phyloP scores from a whole-genome alignment of 2,329 filamentous ascomycete genomes.

The Seiridium cupressi region DNA sequence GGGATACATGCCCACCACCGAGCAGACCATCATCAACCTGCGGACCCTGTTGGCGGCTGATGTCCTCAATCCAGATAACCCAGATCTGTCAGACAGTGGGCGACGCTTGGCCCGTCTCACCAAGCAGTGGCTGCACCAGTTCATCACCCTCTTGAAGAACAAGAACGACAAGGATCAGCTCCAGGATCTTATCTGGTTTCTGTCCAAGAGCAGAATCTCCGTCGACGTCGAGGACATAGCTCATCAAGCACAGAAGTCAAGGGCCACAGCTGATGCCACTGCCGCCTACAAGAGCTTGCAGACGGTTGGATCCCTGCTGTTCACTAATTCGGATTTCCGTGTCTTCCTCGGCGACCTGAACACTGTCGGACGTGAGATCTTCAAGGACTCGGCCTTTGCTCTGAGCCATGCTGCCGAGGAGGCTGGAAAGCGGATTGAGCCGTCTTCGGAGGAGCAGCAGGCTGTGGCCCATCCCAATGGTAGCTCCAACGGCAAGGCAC shows the following conservation, averaged over 20 bases:
- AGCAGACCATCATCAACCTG: conserved; percentile 78
- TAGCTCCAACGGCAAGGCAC: conserved; percentile 28
- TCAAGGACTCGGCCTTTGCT: conserved; percentile 80
- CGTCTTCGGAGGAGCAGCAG: conserved; percentile 59
- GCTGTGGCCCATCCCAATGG: conserved; percentile 40
- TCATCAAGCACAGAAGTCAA: conserved; percentile 58
- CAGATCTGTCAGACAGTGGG: conserved; percentile 75
- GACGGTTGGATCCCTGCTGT: conserved; percentile 78
- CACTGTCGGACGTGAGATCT: conserved; percentile 77
- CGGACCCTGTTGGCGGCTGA: conserved; percentile 76
- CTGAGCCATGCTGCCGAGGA: conserved; percentile 74
- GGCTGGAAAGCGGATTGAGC: conserved; percentile 71
- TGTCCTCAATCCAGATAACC: conserved; percentile 71
- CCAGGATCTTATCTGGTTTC: conserved; percentile 87
- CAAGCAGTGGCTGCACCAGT: conserved; percentile 72
- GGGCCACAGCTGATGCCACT: conserved; percentile 67
- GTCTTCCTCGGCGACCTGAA: conserved; percentile 80
- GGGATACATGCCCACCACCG: conserved; percentile 90
- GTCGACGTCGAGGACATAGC: conserved; percentile 66
- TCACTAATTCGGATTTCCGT: conserved; percentile 89
- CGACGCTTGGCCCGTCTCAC: conserved; percentile 68
- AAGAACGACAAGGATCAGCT: conserved; percentile 86
- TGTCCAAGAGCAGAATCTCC: conserved; percentile 70
- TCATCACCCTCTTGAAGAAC: conserved; percentile 77
- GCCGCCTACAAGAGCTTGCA: conserved; percentile 79